Base-by-base conservation (phyloP, 768 basidiomycete species). In the Collybia mongolica region DNA sequence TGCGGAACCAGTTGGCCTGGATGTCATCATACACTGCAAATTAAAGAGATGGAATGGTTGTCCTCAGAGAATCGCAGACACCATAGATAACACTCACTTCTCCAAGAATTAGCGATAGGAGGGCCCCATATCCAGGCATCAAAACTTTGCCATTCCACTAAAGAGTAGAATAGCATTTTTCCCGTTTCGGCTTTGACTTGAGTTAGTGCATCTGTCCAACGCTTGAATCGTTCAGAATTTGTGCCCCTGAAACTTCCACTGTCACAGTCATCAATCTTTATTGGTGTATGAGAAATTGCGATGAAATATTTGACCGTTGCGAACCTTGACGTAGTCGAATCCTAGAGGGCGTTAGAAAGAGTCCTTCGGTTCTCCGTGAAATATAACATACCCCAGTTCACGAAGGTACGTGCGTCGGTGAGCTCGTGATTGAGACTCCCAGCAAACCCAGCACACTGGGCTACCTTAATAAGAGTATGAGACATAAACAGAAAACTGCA, bases 111-210 rank as follows among this genome's bases (percentile, higher is more conserved):
- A 18, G 63, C 55, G 32, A 64, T 54, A 22, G 50, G 44, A 7
- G 60, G 55, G 23, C 55, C 64, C 58, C 62, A 65, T 14, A 47
- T 55, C 60, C 62, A 61, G 1, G 64, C 64, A 46, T 63, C 64
- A 47, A 63, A 63, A 48, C 64, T 61, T 35, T 46, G 51, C 64
- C 64, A 65, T 49, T 65, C 61, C 4, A 65, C 63, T 14, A 62
- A 48, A 15, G 58, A 60, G 40, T 60, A 63, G 42, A 60, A 61
- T 22, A 62, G 51, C 56, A 56, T 62, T 28, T 59, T 62, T 28
- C 62, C 62, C 2, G 60, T 61, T 20, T 61, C 62, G 17, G 44
- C 35, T 26, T 62, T 39, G 15, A 62, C 56, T 54, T 62, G 63
- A n/a, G 20, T 51, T 29, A 60, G 28, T 0, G 61, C 61, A 41